phyloP scores from a whole-genome alignment of 2,329 filamentous ascomycete genomes.

The Colletotrichum limetticola region DNA sequence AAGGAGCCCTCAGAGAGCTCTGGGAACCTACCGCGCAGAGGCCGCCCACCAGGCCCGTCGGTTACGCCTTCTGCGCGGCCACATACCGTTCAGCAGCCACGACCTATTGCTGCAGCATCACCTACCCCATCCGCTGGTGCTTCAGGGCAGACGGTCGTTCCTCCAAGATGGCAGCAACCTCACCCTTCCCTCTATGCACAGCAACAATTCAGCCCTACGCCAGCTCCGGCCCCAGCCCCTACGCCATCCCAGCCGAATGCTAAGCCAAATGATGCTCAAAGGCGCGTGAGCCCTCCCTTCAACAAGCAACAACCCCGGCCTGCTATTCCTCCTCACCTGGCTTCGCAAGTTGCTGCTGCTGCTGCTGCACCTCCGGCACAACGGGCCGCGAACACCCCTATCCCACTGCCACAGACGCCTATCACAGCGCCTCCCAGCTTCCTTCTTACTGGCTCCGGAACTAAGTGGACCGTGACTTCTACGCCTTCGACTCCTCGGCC shows the following conservation, averaged over 20 bases:
- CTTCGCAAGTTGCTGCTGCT: slow-evolving; percentile 50
- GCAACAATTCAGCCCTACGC: slow-evolving; percentile 37
- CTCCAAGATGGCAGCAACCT: slow-evolving; percentile 48
- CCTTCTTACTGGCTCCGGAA: slow-evolving; percentile 56
- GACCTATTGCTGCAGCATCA: slow-evolving; percentile 35
- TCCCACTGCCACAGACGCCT: slow-evolving; percentile 48
- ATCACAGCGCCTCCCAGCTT: slow-evolving; percentile 39
- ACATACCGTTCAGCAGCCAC: slow-evolving; percentile 40
- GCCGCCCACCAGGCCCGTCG: slow-evolving; percentile 44
- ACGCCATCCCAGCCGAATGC: slow-evolving; percentile 37
- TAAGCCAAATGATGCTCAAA: slow-evolving; percentile 39
- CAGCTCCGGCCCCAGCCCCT: slow-evolving; percentile 37
- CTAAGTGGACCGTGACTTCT: slow-evolving; percentile 67
- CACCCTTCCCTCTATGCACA: slow-evolving; percentile 42
- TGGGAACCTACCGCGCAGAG: slow-evolving; percentile 39
- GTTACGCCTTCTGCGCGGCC: slow-evolving; percentile 48
- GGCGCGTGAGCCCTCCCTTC: slow-evolving; percentile 45
- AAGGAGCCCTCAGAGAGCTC: slow-evolving; percentile 19
- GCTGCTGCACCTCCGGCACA: slow-evolving; percentile 42
- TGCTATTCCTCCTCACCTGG: slow-evolving; percentile 54
- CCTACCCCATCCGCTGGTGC: slow-evolving; percentile 25
- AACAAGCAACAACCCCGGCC: slow-evolving; percentile 46
- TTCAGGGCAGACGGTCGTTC: slow-evolving; percentile 19
- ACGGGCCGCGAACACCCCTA: slow-evolving; percentile 43
- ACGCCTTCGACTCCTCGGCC: slow-evolving; percentile 68